Percentiles rank a stretch among this genome's conserved stretches.
These are phyloP conservation scores for Polytrichum commune DNA, from an alignment of 225 moss, liverwort and hornwort species.

Conservation along the genomic window DNA sequence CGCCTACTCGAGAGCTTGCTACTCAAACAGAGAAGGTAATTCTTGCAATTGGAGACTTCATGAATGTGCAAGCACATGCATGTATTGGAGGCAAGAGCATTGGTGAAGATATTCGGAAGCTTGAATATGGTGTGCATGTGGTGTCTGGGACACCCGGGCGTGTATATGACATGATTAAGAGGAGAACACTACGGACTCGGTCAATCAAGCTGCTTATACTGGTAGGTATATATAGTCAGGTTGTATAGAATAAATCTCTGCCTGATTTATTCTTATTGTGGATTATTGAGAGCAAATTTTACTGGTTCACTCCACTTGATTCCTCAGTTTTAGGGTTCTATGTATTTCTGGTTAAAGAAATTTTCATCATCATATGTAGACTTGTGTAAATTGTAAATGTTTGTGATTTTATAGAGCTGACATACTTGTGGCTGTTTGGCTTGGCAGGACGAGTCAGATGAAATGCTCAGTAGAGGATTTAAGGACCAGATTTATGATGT, in stretches of 20 bases:
- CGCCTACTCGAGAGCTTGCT: slow-evolving; percentile 84
- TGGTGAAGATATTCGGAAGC: slow-evolving; percentile 86
- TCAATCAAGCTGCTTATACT: slow-evolving; percentile 85
- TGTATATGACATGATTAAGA: slow-evolving; percentile 89
- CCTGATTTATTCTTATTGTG: no score
- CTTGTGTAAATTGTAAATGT: no score
- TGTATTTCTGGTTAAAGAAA: no score
- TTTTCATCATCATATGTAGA: no score
- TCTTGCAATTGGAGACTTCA: slow-evolving; percentile 80
- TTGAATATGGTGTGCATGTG: slow-evolving; percentile 88
- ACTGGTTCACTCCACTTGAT: no score
- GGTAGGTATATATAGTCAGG: slow-evolving; percentile 24
- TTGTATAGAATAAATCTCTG: no score
- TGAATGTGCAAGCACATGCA: slow-evolving; percentile 92
- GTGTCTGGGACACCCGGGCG: slow-evolving; percentile 87
- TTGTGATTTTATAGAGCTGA: no score
- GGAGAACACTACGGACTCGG: slow-evolving; percentile 77
- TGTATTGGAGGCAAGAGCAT: slow-evolving; percentile 93
- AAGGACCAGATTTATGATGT: slow-evolving; percentile 93
- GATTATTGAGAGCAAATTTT: no score
- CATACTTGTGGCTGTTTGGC: not conserved
- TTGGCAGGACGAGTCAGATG: slow-evolving; percentile 85
- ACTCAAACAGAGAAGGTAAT: slow-evolving; percentile 92
- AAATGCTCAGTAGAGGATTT: slow-evolving; percentile 91
- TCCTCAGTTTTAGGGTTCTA: no score